phyloP scores from a whole-genome alignment of 345 rosid species.

The Luvunga scandens region DNA sequence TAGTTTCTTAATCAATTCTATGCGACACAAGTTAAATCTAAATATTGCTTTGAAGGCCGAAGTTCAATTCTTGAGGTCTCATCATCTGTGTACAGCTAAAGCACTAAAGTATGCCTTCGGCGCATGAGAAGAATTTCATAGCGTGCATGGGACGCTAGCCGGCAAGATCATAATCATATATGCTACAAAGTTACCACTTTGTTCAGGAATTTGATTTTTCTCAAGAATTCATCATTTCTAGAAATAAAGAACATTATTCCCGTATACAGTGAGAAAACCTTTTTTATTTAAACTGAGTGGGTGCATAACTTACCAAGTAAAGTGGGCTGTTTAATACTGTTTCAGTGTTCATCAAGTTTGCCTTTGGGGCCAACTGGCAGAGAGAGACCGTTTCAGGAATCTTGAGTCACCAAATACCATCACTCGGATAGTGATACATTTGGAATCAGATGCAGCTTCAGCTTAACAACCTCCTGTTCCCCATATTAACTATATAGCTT shows the following conservation, averaged over 20 bases:
- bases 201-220: not conserved
- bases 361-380: not conserved
- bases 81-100: not conserved
- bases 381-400: not conserved
- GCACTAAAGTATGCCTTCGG: not conserved
- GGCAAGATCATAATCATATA: not conserved
- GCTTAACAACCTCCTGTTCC: not conserved
- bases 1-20: no score
- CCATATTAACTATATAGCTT: constrained; percentile 1
- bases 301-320: no score
- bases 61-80: no score
- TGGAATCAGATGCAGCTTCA: constrained; percentile 27
- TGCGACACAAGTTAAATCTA: no score
- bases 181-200: not conserved
- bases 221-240: not conserved
- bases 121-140: not conserved
- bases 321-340: not conserved
- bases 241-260: not conserved
- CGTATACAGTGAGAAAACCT: no score
- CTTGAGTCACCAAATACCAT: not conserved
- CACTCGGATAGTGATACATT: not conserved
- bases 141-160: not conserved
- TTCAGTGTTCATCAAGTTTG: not conserved
- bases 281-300: no score
- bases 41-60: no score